Percentiles rank a stretch among this genome's conserved stretches.
Evolutionary conservation across 306 rosid species (phyloP).

Genomic region (Sindora glabra): DNA sequence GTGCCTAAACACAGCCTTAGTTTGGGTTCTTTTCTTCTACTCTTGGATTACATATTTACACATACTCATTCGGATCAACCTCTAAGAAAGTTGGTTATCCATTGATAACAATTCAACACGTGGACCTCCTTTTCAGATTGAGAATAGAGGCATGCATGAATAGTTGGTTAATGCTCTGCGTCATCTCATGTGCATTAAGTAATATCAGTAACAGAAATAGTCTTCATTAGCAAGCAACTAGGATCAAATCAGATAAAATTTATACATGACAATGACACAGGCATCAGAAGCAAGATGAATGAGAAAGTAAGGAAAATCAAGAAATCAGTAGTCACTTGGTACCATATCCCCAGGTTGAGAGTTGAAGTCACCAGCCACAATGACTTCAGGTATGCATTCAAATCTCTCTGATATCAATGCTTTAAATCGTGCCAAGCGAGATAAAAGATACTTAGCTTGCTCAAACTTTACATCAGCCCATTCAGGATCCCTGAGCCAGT

Average conservation of each 20-base stretch:
- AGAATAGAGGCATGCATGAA: background rate
- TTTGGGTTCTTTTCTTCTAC: too few species aligned
- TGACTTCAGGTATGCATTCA: conserved; percentile 52
- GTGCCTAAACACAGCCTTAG: too few species aligned
- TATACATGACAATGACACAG: background rate
- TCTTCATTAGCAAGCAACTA: background rate
- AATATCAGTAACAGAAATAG: background rate
- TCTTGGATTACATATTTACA: too few species aligned
- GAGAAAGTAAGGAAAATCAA: background rate
- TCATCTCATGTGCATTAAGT: background rate
- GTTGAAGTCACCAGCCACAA: conserved; percentile 93
- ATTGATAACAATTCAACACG: too few species aligned
- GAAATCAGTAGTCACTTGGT: conserved; percentile 11
- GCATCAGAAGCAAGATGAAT: conserved; percentile 1
- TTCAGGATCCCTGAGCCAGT: conserved; percentile 72
- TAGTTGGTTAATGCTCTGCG: background rate
- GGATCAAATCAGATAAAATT: background rate
- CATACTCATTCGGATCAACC: too few species aligned
- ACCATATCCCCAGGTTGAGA: conserved; percentile 88
- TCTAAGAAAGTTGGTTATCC: too few species aligned
- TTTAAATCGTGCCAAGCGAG: conserved; percentile 57
- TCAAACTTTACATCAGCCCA: conserved; percentile 92
- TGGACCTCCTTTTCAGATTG: background rate
- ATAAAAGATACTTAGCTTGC: conserved; percentile 81
- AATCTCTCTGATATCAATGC: conserved; percentile 48